Evolutionary conservation across 1,284 basidiomycete genomes (phyloP), one percentile per base, ranked within the genome.

Genomic region (Rhodotorula sp.): DNA sequence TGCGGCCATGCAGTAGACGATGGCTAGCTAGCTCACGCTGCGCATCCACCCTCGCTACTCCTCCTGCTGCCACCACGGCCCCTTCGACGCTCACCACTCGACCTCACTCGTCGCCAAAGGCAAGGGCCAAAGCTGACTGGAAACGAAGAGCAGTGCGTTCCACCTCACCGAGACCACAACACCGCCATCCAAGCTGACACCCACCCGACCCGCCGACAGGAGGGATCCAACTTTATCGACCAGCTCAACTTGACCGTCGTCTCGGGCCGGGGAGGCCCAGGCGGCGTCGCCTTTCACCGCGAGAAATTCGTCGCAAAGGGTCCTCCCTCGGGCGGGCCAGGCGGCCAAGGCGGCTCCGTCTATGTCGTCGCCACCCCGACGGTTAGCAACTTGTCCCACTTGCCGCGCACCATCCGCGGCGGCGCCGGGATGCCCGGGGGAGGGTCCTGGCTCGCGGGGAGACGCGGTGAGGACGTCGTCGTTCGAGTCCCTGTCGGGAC

Each of bases 401-500:
- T 97, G 0, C 82, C 87, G 0, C 87, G 86, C 70, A 87, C 88
- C 34, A 82, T 92, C 31, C 85, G 86, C 43, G 94, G 87, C 0
- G 83, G 85, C 2, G 81, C 86, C 31, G 95, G 93, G 15, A 83
- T 82, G 0, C 82, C 89, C 68, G 94, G 94, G 15, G 85, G 87
- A 67, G 93, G 95, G 0, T 88, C 90, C 19, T 93, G 90, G 88
- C 88, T 87, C 76, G 90, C 92, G 78, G 95, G 95, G 1, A 86
- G 85, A 73, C 85, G 86, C 65, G 92, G 88, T 0, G 80, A 85
- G 3, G 91, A 93, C 19, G 83, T 88, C 4, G 83, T 92, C 52
- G 86, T 97, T 66, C 84, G 85, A 50, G 92, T 97, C 0, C 95
- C 94, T 0, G 81, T 95, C 0, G 94, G 94, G 0, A 97, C 94